Percentiles rank a stretch among this genome's conserved stretches.
Evolutionary conservation across 371 early-diverging fungal species (phyloP).

Genomic region (Capillidium heterosporum): DNA sequence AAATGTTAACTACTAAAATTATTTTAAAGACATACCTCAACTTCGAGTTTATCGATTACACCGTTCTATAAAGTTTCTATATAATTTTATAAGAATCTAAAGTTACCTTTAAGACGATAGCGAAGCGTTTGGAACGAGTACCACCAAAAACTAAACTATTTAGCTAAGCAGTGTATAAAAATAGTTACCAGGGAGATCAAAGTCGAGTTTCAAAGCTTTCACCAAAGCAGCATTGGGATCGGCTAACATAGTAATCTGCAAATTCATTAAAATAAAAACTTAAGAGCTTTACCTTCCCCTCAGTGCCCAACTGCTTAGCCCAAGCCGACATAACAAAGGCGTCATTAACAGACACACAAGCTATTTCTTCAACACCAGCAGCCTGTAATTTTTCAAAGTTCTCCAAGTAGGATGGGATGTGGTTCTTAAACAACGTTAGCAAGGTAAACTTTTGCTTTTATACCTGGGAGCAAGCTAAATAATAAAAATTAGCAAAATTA

Average conservation of each 20-base stretch:
- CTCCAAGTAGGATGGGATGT: slow-evolving; percentile 47
- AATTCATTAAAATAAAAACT: slow-evolving; percentile 6
- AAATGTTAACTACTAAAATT: neutral
- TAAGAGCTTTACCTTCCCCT: slow-evolving; percentile 10
- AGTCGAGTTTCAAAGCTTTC: slow-evolving; percentile 35
- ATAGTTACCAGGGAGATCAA: slow-evolving; percentile 27
- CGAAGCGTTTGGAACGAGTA: slow-evolving; percentile 46
- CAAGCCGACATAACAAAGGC: slow-evolving; percentile 59
- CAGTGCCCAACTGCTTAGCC: slow-evolving; percentile 24
- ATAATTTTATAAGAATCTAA: neutral
- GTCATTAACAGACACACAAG: slow-evolving; percentile 45
- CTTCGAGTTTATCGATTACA: neutral
- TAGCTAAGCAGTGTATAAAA: neutral
- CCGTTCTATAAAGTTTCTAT: neutral
- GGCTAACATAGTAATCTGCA: slow-evolving; percentile 31
- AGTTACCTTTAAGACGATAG: slow-evolving; percentile 21
- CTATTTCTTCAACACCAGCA: slow-evolving; percentile 41
- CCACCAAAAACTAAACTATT: slow-evolving; percentile 27
- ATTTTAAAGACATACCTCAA: neutral
- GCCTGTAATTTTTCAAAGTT: slow-evolving; percentile 28
- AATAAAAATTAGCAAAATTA: neutral
- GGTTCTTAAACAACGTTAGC: slow-evolving; percentile 15
- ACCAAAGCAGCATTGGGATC: slow-evolving; percentile 42
- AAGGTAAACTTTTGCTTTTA: neutral
- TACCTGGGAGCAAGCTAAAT: slow-evolving; percentile 28